A percentile compares a stretch with the other conserved stretches of the same genome.
Evolutionary conservation across 805 yeast species (phyloP).

Genomic region (Suhomyces pyralidae): DNA sequence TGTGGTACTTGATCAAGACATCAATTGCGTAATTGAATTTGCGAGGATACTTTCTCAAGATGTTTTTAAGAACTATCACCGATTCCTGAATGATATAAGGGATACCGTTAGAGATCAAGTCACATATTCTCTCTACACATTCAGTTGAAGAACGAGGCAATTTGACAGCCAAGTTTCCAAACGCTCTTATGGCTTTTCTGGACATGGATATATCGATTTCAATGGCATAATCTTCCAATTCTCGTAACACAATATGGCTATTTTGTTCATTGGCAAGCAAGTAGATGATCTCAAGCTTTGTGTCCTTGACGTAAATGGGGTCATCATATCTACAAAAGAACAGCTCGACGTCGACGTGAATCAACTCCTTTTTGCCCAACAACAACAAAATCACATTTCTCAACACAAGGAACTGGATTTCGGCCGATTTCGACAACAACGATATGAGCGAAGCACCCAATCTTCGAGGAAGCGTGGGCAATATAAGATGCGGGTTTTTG

Average conservation of each 20-base stretch:
- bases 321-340: constrained; percentile 84
- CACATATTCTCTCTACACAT: constrained; percentile 62
- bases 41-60: constrained; percentile 72
- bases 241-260: constrained; percentile 60
- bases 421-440: constrained; percentile 71
- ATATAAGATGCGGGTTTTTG: constrained; percentile 48
- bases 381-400: constrained; percentile 77
- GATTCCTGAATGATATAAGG: constrained; percentile 80
- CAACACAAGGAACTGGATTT: constrained; percentile 76
- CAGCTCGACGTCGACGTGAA: constrained; percentile 66
- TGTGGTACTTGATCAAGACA: constrained; percentile 30
- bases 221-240: constrained; percentile 80
- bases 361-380: constrained; percentile 59
- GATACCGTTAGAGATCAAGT: constrained; percentile 60
- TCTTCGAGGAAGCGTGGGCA: constrained; percentile 54
- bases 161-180: constrained; percentile 85
- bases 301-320: constrained; percentile 83
- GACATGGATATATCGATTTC: constrained; percentile 86
- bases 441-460: constrained; percentile 69
- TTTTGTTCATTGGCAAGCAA: constrained; percentile 67
- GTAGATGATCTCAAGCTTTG: constrained; percentile 84
- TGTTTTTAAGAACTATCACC: constrained; percentile 69
- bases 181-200: constrained; percentile 81
- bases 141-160: constrained; percentile 56
- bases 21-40: constrained; percentile 38